phyloP scores from a whole-genome alignment of 495 filamentous ascomycete genomes.

The Halenospora varia region DNA sequence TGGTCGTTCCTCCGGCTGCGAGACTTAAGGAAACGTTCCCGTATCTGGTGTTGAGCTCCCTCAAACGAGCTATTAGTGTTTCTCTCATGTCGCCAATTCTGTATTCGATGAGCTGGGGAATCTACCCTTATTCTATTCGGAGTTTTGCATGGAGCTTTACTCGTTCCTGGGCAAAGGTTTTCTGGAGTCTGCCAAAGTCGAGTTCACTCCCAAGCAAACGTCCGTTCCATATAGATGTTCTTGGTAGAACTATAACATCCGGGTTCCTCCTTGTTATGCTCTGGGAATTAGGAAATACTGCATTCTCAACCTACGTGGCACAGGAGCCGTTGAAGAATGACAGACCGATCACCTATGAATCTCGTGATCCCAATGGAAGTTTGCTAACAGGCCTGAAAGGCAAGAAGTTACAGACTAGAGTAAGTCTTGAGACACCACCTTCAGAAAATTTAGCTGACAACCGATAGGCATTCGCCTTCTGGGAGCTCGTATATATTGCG shows the following conservation, averaged over 20 bases:
- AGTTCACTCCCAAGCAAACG: constrained; percentile 55
- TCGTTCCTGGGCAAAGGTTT: constrained; percentile 61
- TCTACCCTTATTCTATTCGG: constrained; percentile 45
- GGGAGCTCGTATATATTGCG: constrained; percentile 81
- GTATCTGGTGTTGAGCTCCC: constrained; percentile 24
- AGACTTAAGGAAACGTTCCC: constrained; percentile 30
- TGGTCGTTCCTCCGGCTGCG: constrained; percentile 25
- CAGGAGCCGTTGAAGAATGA: constrained; percentile 77
- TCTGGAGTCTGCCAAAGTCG: constrained; percentile 70
- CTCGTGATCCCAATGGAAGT: constrained; percentile 88
- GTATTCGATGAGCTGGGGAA: constrained; percentile 47
- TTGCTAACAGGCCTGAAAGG: constrained; percentile 78
- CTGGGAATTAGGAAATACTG: constrained; percentile 70
- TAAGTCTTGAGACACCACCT: constrained; percentile 26
- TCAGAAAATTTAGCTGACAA: constrained; percentile 22
- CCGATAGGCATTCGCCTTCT: constrained; percentile 73
- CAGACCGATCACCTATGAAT: constrained; percentile 77
- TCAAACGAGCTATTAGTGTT: constrained; percentile 39
- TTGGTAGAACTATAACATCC: constrained; percentile 57
- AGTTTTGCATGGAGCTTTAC: constrained; percentile 60
- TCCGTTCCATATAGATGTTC: constrained; percentile 52
- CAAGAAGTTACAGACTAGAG: constrained; percentile 60
- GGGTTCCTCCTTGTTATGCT: constrained; percentile 62
- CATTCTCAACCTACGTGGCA: constrained; percentile 73
- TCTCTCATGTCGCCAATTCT: constrained; percentile 47